A percentile compares a stretch with the other conserved stretches of the same genome.
Conservation (phyloP, 75 land plant species). For the Selaginella moellendorffii region DNA sequence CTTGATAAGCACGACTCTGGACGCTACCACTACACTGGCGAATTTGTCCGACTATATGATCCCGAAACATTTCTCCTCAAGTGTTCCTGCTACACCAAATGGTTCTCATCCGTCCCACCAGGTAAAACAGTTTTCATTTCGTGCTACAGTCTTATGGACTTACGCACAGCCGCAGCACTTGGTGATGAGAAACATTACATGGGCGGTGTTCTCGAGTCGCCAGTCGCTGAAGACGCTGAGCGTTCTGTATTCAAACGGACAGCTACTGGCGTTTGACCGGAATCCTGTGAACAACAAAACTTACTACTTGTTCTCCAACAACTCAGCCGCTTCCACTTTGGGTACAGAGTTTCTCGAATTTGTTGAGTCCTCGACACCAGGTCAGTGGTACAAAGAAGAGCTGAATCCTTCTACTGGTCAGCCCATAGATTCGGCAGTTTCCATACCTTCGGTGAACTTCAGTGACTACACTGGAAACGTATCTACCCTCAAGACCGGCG, state of each 20-base stretch:
- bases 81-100: conserved; percentile 24
- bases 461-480: conserved; percentile 38
- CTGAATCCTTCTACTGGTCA: conserved; percentile 42
- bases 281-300: conserved; percentile 37
- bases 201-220: conserved; percentile 61
- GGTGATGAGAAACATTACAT: conserved; percentile 53
- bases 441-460: conserved; percentile 39
- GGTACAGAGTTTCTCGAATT: neutral
- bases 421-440: conserved; percentile 19
- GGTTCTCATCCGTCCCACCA: conserved; percentile 19
- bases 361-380: conserved; percentile 8
- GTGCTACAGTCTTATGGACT: too few relatives aligned
- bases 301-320: conserved; percentile 42
- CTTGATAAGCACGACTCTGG: conserved; percentile 53
- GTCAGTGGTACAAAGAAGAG: conserved; percentile 3
- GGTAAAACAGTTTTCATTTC: too few relatives aligned
- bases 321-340: conserved; percentile 3
- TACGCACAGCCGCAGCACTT: too few relatives aligned
- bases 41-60: conserved; percentile 53
- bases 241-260: conserved; percentile 51
- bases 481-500: conserved; percentile 43
- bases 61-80: conserved; percentile 24
- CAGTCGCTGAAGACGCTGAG: conserved; percentile 62
- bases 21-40: conserved; percentile 52
- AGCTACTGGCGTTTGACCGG: conserved; percentile 63